These are phyloP conservation scores for Colletotrichum sp. DNA, from an alignment of 2,329 filamentous ascomycete genomes.

Conservation along the genomic window DNA sequence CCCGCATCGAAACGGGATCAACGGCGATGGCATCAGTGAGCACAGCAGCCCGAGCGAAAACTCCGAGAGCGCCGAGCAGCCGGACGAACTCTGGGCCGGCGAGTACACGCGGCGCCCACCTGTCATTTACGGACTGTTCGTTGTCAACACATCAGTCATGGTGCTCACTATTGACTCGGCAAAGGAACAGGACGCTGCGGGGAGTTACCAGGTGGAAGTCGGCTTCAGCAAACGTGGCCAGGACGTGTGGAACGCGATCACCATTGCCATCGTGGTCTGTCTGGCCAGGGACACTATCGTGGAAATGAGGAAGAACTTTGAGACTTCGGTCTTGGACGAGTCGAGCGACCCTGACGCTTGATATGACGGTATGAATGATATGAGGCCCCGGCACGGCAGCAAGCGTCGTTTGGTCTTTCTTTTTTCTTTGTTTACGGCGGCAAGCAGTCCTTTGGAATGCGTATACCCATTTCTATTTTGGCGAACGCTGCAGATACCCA, in stretches of 20 bases:
- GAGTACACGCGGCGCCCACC: slow-evolving; percentile 31
- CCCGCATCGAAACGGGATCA: background rate
- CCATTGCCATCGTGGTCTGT: slow-evolving; percentile 44
- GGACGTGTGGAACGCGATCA: slow-evolving; percentile 51
- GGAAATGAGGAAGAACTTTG: slow-evolving; percentile 38
- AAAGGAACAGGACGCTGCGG: slow-evolving; percentile 35
- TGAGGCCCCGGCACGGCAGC: background rate
- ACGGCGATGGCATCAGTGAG: background rate
- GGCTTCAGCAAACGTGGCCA: slow-evolving; percentile 43
- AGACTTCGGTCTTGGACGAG: slow-evolving; percentile 28
- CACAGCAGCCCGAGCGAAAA: background rate
- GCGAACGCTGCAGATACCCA: slow-evolving; percentile 5
- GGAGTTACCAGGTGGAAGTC: slow-evolving; percentile 48
- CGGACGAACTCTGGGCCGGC: too few species aligned
- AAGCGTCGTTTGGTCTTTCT: background rate
- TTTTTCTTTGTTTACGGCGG: background rate
- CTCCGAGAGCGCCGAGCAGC: background rate
- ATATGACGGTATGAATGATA: slow-evolving; percentile 13
- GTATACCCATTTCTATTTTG: slow-evolving; percentile 12
- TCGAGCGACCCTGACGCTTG: slow-evolving; percentile 45
- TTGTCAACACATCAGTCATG: slow-evolving; percentile 43
- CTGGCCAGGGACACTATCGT: slow-evolving; percentile 45
- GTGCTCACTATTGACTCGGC: slow-evolving; percentile 45
- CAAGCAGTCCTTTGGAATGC: background rate
- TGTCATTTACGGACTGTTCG: slow-evolving; percentile 49